Percentiles rank a stretch among this genome's conserved stretches.
Evolutionary conservation across 306 rosid species (phyloP).

Genomic region (Lupinus albus): DNA sequence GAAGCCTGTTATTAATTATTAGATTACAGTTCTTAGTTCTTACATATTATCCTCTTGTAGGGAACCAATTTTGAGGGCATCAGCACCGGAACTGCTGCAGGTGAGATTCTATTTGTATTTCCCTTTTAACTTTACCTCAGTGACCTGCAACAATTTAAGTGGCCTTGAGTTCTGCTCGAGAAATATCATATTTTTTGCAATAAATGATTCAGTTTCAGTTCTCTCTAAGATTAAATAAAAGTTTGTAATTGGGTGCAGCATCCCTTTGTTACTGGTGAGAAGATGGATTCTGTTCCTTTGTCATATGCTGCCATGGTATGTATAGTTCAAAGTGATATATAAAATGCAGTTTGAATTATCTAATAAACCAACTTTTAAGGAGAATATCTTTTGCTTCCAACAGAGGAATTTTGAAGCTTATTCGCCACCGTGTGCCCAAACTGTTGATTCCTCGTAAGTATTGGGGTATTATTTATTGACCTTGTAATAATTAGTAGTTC

Average conservation of each 20-base stretch:
- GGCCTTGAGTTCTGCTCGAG: conserved; percentile 26
- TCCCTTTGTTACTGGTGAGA: conserved; percentile 81
- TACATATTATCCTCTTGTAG: conserved; percentile 51
- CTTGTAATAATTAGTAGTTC: conserved; percentile 35
- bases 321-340: conserved; percentile 32
- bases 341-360: conserved; percentile 29
- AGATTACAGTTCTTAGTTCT: conserved; percentile 1
- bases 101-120: conserved; percentile 54
- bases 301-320: conserved; percentile 63
- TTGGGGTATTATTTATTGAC: conserved; percentile 19
- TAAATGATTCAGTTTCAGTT: conserved; percentile 34
- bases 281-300: conserved; percentile 47
- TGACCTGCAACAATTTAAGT: conserved; percentile 25
- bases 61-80: conserved; percentile 82
- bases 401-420: conserved; percentile 63
- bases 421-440: conserved; percentile 47
- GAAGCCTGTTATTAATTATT: conserved; percentile 16
- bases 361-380: conserved; percentile 30
- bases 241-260: conserved; percentile 66
- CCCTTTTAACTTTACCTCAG: conserved; percentile 24
- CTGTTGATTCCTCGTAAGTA: conserved; percentile 57
- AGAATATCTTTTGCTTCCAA: conserved; percentile 33
- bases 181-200: conserved; percentile 27
- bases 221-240: conserved; percentile 34
- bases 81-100: conserved; percentile 91